phyloP scores from a whole-genome alignment of 1,139 yeast species.

The Suhomyces wounanorum region DNA sequence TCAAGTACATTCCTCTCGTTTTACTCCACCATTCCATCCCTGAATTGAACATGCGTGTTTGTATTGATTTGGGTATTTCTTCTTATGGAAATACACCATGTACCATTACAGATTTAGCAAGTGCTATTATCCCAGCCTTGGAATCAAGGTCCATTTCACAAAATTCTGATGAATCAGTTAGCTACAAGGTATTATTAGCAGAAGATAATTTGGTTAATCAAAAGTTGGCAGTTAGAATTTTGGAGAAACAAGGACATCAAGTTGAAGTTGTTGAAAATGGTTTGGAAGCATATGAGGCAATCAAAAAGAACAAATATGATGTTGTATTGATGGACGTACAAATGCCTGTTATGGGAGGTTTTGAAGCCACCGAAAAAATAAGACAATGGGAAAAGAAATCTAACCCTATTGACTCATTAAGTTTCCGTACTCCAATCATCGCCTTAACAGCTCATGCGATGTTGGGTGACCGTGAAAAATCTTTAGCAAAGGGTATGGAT shows the following conservation, averaged over 20 bases:
- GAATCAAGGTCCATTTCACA: conserved; percentile 81
- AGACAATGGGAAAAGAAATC: conserved; percentile 85
- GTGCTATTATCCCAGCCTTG: conserved; percentile 79
- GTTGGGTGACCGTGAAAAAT: conserved; percentile 86
- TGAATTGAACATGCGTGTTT: conserved; percentile 74
- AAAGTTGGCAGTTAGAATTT: conserved; percentile 78
- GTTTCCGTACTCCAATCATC: conserved; percentile 77
- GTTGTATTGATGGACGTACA: conserved; percentile 91
- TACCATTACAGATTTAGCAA: conserved; percentile 76
- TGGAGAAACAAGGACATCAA: conserved; percentile 80
- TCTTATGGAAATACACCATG: conserved; percentile 90
- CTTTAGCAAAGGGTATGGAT: conserved; percentile 88
- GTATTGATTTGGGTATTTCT: conserved; percentile 83
- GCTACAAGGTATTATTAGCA: conserved; percentile 74
- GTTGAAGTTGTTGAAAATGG: conserved; percentile 88
- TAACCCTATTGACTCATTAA: conserved; percentile 67
- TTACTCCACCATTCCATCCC: conserved; percentile 77
- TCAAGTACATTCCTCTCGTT: conserved; percentile 80
- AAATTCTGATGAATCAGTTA: conserved; percentile 75
- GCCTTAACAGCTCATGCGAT: conserved; percentile 91
- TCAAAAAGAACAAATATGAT: conserved; percentile 65
- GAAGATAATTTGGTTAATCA: conserved; percentile 88
- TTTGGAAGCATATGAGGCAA: conserved; percentile 76
- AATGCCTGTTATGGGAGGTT: conserved; percentile 96
- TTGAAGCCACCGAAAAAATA: conserved; percentile 83